Evolutionary conservation across 768 basidiomycete genomes (phyloP).

Genomic region (Inosperma sp.): DNA sequence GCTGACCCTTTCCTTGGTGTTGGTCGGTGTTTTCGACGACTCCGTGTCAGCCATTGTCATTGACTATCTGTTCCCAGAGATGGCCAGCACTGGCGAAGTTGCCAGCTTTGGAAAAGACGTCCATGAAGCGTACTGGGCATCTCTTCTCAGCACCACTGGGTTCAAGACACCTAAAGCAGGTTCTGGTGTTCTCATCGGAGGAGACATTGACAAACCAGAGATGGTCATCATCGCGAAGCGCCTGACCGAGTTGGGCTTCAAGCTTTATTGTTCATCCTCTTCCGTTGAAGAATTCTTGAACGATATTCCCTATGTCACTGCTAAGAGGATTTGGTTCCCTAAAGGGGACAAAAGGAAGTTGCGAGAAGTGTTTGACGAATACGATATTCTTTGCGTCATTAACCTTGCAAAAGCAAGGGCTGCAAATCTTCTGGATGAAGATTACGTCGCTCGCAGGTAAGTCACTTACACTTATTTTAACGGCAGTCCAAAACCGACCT

Average conservation of each 20-base stretch:
- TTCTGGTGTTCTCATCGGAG: slow-evolving; percentile 90
- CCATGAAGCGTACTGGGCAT: slow-evolving; percentile 94
- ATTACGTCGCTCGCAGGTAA: slow-evolving; percentile 91
- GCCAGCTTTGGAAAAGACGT: slow-evolving; percentile 92
- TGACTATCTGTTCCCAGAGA: slow-evolving; percentile 50
- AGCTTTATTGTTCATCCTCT: slow-evolving; percentile 83
- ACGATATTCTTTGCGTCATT: slow-evolving; percentile 91
- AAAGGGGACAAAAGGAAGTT: slow-evolving; percentile 94
- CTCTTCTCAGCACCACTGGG: slow-evolving; percentile 91
- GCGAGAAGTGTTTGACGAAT: slow-evolving; percentile 89
- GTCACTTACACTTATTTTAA: slow-evolving; percentile 21
- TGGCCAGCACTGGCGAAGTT: slow-evolving; percentile 98
- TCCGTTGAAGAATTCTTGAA: slow-evolving; percentile 80
- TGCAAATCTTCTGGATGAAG: slow-evolving; percentile 75
- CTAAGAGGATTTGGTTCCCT: slow-evolving; percentile 93
- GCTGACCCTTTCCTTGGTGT: slow-evolving; percentile 97
- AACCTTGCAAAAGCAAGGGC: slow-evolving; percentile 85
- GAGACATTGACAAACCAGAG: slow-evolving; percentile 83
- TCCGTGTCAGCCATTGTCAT: slow-evolving; percentile 5
- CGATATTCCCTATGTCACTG: slow-evolving; percentile 66
- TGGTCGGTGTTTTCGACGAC: slow-evolving; percentile 46
- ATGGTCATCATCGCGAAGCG: slow-evolving; percentile 78
- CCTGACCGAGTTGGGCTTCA: slow-evolving; percentile 86
- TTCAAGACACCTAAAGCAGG: slow-evolving; percentile 85
- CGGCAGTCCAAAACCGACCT: not conserved